Evolutionary conservation across 2,329 filamentous ascomycete species (phyloP).

Genomic region (Phialophora expanda): DNA sequence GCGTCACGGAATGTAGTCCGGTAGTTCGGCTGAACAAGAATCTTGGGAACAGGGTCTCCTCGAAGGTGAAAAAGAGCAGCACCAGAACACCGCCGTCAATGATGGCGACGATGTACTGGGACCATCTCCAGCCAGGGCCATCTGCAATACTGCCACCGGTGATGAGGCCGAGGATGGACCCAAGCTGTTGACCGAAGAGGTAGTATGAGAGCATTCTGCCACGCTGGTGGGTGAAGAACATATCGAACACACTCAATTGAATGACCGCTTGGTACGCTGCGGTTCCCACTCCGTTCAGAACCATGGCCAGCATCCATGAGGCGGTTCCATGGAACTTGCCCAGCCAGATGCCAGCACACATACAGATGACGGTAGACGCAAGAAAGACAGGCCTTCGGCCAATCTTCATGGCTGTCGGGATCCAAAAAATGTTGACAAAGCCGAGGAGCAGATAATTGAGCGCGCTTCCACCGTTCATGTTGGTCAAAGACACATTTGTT

Average conservation of each 20-base stretch:
- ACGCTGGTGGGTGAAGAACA: conserved; percentile 57
- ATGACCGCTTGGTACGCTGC: conserved; percentile 52
- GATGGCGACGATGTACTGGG: conserved; percentile 45
- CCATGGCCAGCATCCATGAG: conserved; percentile 66
- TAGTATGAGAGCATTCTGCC: conserved; percentile 58
- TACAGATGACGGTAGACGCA: conserved; percentile 58
- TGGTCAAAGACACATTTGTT: conserved; percentile 47
- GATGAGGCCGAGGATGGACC: conserved; percentile 45
- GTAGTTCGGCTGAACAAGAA: conserved; percentile 38
- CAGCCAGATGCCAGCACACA: conserved; percentile 62
- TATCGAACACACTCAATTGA: conserved; percentile 53
- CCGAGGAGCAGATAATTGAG: conserved; percentile 51
- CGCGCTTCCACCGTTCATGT: conserved; percentile 51
- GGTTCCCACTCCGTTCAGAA: conserved; percentile 66
- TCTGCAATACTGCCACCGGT: conserved; percentile 44
- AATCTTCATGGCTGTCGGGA: conserved; percentile 52
- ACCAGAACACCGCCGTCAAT: conserved; percentile 42
- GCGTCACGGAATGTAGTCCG: conserved; percentile 12
- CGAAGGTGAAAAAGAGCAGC: conserved; percentile 45
- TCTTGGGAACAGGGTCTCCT: conserved; percentile 43
- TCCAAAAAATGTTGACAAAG: conserved; percentile 51
- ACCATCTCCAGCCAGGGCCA: conserved; percentile 45
- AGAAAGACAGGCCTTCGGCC: conserved; percentile 61
- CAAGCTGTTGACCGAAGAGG: conserved; percentile 49
- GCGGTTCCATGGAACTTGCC: conserved; percentile 62